phyloP scores from a whole-genome alignment of 306 rosid genomes.

The Inga laurina region DNA sequence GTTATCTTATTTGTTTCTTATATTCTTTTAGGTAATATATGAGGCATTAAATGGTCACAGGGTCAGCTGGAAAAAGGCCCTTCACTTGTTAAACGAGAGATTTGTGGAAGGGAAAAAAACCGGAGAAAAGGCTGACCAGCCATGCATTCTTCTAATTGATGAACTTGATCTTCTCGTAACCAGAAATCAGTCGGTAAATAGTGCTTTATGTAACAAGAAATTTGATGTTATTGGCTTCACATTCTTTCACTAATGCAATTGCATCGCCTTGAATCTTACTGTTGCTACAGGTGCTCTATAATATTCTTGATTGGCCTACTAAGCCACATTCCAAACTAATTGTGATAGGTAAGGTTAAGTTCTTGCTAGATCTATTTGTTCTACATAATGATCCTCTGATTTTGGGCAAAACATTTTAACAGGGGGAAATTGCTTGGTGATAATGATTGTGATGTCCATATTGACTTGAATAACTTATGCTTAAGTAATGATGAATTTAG shows the following conservation, averaged over 20 bases:
- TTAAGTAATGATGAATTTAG: conserved; percentile 46
- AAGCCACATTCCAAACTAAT: conserved; percentile 84
- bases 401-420: background rate
- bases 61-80: conserved; percentile 92
- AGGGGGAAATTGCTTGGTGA: conserved; percentile 8
- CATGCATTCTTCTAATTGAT: conserved; percentile 94
- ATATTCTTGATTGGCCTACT: conserved; percentile 98
- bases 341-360: conserved; percentile 64
- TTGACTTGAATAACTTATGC: conserved; percentile 26
- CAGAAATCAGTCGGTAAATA: conserved; percentile 90
- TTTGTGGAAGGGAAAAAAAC: conserved; percentile 74
- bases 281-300: conserved; percentile 74
- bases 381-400: conserved; percentile 17
- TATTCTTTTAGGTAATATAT: conserved; percentile 72
- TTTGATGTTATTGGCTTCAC: conserved; percentile 18
- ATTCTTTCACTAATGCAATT: conserved; percentile 15
- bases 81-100: conserved; percentile 73
- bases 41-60: conserved; percentile 90
- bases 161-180: conserved; percentile 98
- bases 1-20: conserved; percentile 14
- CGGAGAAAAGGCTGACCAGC: conserved; percentile 66
- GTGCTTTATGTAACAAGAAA: conserved; percentile 30
- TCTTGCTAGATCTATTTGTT: conserved; percentile 6
- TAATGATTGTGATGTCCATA: conserved; percentile 21
- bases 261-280: background rate